Base-by-base conservation (phyloP, 352 stramenopile genomes). In the Aphanomyces euteiches region DNA sequence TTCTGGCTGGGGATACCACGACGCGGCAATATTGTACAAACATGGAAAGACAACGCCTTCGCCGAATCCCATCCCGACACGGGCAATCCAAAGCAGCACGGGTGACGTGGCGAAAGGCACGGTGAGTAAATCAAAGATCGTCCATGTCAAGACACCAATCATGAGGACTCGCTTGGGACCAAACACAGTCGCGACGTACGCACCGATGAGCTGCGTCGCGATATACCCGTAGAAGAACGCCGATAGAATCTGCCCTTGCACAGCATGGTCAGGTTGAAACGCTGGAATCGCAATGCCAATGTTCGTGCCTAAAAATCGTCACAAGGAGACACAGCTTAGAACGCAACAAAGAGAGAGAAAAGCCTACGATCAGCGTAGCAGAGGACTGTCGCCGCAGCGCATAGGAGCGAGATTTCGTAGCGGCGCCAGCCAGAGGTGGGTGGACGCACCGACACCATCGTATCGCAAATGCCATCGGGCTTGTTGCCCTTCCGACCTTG, bases 161-260 rank as follows among this genome's bases (percentile, higher is more conserved):
- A 95, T 69, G 45, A 94, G 73, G 47, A 95, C 86, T 50, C 68
- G 67, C 71, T 95, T 94, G 34, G 84, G 83, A 7, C 88, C 88
- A 56, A 90, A 74, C 56, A 77, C 85, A 28, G 78, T 76, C 47
- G 86, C 83, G 21, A 90, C 79, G 74, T 83, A 92, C n/a, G 85
- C 88, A 39, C 88, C 88, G 4, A 82, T 73, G 54, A 93, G 88
- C 86, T 95, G 88, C 7, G 88, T 95, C 71, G 81, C 78, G 78
- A 95, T 85, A 74, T 95, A 95, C 50, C 88, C 88, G 53, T 92
- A 95, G 75, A 93, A 95, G 74, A 95, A 95, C 28, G 86, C 82
- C 13, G 86, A 89, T 41, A 95, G 77, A 48, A 95, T 78, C 69
- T 91, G 82, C 0, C 88, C 86, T 68, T 95, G 88, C 58, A 90